Evolutionary conservation across 208 protist species (phyloP), one percentile per base, ranked within the genome.

Genomic region (Leishmania lainsoni): DNA sequence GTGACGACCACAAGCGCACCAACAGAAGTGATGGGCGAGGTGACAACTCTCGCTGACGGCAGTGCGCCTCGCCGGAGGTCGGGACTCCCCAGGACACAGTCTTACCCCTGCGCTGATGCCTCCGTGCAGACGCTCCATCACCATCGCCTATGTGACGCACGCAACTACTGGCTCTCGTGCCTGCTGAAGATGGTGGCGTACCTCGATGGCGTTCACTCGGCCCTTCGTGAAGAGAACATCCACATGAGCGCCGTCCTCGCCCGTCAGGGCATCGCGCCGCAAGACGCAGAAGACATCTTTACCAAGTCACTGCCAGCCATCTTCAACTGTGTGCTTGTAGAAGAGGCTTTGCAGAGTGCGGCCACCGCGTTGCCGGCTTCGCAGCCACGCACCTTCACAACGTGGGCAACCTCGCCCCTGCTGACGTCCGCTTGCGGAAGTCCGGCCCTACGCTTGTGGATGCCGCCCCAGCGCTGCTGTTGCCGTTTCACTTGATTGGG

Each of bases 391-490:
- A 39, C 72, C 29, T 20, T 61, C 58, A 20, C 54, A 29, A 45
- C 54, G 9, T 29, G 9, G 54, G 68, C 69, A 39, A 39, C 66
- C 1, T 45, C 32, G 29, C 22, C 48, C n/a, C 5, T 26, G 78
- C 12, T 52, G 22, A 26, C 69, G 78, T 54, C 26, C 59, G 45
- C 35, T 5, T 42, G 29, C 5, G 75, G 29, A 26, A 20, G 48
- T 59, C 49, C 45, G 61, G 52, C 42, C 10, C 2, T 48, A 12
- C 76, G 58, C 49, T 76, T 91, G 54, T 83, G 72, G 58, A 79
- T 96, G 56, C 89, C 89, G n/a, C 91, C 93, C 83, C 85, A 42
- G 84, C 89, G 82, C 83, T 93, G 81, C 65, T 96, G n/a, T 58
- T 94, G 16, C 89, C 90, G 6, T 92, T 92, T 63, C 87, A 93